Evolutionary conservation across 2,329 filamentous ascomycete genomes (phyloP).

Genomic region (Phialophora tarda): DNA sequence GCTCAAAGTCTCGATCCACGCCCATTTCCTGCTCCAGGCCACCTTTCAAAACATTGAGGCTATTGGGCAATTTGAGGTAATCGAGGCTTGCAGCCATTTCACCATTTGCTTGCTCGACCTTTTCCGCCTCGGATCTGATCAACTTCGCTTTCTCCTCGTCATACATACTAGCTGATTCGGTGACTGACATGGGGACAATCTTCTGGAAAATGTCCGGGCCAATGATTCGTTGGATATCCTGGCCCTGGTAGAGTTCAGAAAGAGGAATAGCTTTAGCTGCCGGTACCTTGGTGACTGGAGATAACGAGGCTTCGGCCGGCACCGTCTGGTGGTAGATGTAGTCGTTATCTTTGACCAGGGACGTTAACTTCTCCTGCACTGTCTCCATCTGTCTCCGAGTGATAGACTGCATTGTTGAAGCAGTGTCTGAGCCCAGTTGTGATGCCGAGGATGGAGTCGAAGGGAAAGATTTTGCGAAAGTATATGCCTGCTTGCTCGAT

Average conservation of each 20-base stretch:
- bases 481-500: conserved; percentile 77
- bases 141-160: conserved; percentile 98
- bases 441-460: conserved; percentile 77
- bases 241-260: conserved; percentile 92
- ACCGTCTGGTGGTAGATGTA: conserved; percentile 97
- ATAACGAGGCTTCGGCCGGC: conserved; percentile 79
- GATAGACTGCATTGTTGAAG: conserved; percentile 74
- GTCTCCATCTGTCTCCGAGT: conserved; percentile 80
- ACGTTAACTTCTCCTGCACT: conserved; percentile 78
- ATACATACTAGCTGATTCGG: conserved; percentile 94
- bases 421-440: conserved; percentile 82
- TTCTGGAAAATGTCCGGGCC: conserved; percentile 96
- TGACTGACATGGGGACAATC: conserved; percentile 94
- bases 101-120: conserved; percentile 87
- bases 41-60: conserved; percentile 88
- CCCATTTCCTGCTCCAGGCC: conserved; percentile 87
- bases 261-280: conserved; percentile 97
- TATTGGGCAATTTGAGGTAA: conserved; percentile 86
- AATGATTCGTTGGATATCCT: conserved; percentile 96
- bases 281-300: conserved; percentile 84
- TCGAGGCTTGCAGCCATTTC: conserved; percentile 96
- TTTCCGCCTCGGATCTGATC: conserved; percentile 88
- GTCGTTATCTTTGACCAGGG: conserved; percentile 89
- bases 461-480: conserved; percentile 79
- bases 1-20: conserved; percentile 88